Conservation (phyloP, 345 rosid genomes). For the Physaria fendleri region DNA sequence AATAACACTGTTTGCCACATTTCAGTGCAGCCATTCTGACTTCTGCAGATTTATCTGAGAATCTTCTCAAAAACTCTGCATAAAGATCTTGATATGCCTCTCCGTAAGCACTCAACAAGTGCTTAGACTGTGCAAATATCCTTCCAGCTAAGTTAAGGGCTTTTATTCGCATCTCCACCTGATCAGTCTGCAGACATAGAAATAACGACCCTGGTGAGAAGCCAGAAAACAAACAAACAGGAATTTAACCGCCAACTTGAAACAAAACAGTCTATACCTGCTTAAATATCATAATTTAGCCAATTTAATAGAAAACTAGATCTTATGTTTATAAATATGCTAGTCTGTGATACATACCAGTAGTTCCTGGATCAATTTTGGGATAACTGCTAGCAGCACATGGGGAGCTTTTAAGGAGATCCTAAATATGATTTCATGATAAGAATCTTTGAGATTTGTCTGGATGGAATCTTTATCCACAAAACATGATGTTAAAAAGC, state of each 20-base stretch:
- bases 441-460: slow-evolving; percentile 62
- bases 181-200: slow-evolving; percentile 57
- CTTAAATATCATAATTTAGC: background rate
- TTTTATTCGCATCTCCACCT: slow-evolving; percentile 83
- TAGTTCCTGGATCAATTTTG: slow-evolving; percentile 69
- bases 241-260: background rate
- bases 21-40: slow-evolving; percentile 71
- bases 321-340: background rate
- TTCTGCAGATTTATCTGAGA: slow-evolving; percentile 76
- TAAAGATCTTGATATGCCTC: slow-evolving; percentile 55
- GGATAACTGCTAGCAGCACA: slow-evolving; percentile 67
- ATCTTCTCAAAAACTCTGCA: slow-evolving; percentile 76
- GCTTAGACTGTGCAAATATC: slow-evolving; percentile 53
- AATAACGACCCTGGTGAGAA: slow-evolving; percentile 12
- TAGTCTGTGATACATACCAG: slow-evolving; percentile 38
- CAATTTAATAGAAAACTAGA: background rate
- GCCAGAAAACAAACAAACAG: background rate
- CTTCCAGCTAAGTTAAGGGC: slow-evolving; percentile 74
- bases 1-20: slow-evolving; percentile 61
- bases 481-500: slow-evolving; percentile 69
- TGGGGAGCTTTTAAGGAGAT: slow-evolving; percentile 70
- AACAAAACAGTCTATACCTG: background rate
- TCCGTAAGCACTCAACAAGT: slow-evolving; percentile 29
- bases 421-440: slow-evolving; percentile 71
- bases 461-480: slow-evolving; percentile 56